Base-by-base conservation (phyloP, 371 early-diverging fungal genomes). In the Blakeslea trispora region DNA sequence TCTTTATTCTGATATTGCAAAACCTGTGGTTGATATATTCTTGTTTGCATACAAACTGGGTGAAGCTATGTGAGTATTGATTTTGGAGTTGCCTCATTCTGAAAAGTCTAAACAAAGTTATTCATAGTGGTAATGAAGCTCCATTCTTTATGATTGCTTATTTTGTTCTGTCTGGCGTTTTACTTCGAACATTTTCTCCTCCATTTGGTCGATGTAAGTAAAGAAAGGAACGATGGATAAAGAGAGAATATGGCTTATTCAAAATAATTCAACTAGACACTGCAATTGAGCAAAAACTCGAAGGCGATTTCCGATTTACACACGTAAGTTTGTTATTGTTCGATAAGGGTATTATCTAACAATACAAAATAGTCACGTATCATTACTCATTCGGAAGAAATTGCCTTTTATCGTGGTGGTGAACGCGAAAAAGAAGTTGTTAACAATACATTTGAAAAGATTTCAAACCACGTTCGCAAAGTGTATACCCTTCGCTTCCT, bases 231-330 rank as follows among this genome's bases (percentile, higher is more conserved):
- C n/a, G n/a, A n/a, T n/a, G n/a, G n/a, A n/a, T n/a, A n/a, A n/a
- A n/a, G n/a, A n/a, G n/a, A n/a, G n/a, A n/a, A n/a, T n/a, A n/a
- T n/a, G n/a, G n/a, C n/a, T n/a, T n/a, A n/a, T n/a, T n/a, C n/a
- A n/a, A n/a, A n/a, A n/a, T n/a, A n/a, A n/a, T n/a, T n/a, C n/a
- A n/a, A n/a, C n/a, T 68, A 85, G 85, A 86, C 64, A 89, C 90
- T 10, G 92, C 93, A 1, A 68, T 76, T 19, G 91, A 90, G 45
- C 90, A 92, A 55, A 85, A 82, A 42, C 66, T 93, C 37, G 93
- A 93, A 57, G 93, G 94, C 53, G 90, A 93, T 57, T 92, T 91
- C 81, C 81, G 93, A 23, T 91, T 87, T 55, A 83, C 87, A 37
- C 93, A 93, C 70, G 83, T 83, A 79, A 67, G 71, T 21, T 69